Evolutionary conservation across 306 rosid species (phyloP).

Genomic region (Begonia loranthoides): DNA sequence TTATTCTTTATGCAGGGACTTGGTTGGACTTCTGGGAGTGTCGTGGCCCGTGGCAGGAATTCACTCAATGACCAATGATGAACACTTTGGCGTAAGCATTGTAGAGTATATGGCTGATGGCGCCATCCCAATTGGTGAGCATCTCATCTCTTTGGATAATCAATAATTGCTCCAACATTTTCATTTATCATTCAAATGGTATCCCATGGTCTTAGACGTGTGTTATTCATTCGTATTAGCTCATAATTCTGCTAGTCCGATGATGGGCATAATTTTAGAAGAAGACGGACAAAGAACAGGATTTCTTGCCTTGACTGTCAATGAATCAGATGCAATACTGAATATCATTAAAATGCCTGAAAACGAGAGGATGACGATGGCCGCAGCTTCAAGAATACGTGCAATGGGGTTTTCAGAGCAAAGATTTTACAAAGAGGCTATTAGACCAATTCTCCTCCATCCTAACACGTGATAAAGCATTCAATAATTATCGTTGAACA

Average conservation of each 20-base stretch:
- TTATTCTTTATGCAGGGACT: conserved; percentile 57
- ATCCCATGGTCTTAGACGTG: neutral
- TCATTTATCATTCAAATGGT: neutral
- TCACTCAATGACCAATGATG: conserved; percentile 97
- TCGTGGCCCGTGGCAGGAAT: conserved; percentile 76
- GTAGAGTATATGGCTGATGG: conserved; percentile 98
- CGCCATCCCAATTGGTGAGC: conserved; percentile 86
- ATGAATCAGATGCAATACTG: conserved; percentile 76
- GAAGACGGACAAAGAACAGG: conserved; percentile 80
- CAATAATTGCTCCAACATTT: no score
- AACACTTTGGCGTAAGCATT: conserved; percentile 88
- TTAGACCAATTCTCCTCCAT: no score
- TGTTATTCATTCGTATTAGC: conserved; percentile 32
- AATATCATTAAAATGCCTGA: conserved; percentile 44
- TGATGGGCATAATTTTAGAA: conserved; percentile 77
- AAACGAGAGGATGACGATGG: conserved; percentile 53
- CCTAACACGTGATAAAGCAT: no score
- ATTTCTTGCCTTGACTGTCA: conserved; percentile 52
- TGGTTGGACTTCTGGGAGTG: conserved; percentile 56
- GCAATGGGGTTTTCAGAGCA: conserved; percentile 74
- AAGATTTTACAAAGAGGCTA: conserved; percentile 55
- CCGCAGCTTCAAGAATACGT: conserved; percentile 72
- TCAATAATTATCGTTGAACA: no score
- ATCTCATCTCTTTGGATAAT: neutral
- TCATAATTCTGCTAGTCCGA: conserved; percentile 94